A percentile compares a stretch with the other conserved stretches of the same genome.
Evolutionary conservation across 2,329 filamentous ascomycete genomes (phyloP).

Genomic region (Sporothrix variecibatus): DNA sequence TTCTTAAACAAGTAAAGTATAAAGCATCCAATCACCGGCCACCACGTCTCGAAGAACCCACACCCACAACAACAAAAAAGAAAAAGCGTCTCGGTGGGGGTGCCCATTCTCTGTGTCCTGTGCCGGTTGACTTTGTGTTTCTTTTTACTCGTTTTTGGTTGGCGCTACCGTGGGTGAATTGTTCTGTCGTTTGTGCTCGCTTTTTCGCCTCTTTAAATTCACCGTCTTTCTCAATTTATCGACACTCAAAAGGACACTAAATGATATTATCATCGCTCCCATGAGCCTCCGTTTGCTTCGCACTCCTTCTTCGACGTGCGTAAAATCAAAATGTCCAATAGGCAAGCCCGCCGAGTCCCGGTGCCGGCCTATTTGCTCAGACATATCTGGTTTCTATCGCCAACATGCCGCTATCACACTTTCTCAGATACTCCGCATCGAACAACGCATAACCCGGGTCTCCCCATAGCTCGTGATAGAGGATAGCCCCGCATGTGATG

Average conservation of each 20-base stretch:
- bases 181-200: conserved; percentile 6
- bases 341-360: conserved; percentile 21
- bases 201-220: neutral
- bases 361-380: conserved; percentile 2
- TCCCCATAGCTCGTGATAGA: neutral
- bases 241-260: no score
- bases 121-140: neutral
- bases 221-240: neutral
- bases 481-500: conserved; percentile 13
- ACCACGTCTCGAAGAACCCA: conserved; percentile 32
- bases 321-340: conserved; percentile 11
- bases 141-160: neutral
- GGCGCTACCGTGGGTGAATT: neutral
- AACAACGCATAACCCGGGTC: conserved; percentile 7
- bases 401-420: neutral
- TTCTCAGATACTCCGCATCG: neutral
- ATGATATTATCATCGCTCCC: neutral
- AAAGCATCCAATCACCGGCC: conserved; percentile 28
- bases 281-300: neutral
- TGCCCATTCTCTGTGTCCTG: neutral
- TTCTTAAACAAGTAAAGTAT: neutral
- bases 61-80: conserved; percentile 18
- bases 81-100: conserved; percentile 18
- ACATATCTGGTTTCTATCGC: neutral
- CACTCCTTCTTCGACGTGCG: neutral